phyloP scores from a whole-genome alignment of 2,329 filamentous ascomycete species.

The Alternaria consortialis region DNA sequence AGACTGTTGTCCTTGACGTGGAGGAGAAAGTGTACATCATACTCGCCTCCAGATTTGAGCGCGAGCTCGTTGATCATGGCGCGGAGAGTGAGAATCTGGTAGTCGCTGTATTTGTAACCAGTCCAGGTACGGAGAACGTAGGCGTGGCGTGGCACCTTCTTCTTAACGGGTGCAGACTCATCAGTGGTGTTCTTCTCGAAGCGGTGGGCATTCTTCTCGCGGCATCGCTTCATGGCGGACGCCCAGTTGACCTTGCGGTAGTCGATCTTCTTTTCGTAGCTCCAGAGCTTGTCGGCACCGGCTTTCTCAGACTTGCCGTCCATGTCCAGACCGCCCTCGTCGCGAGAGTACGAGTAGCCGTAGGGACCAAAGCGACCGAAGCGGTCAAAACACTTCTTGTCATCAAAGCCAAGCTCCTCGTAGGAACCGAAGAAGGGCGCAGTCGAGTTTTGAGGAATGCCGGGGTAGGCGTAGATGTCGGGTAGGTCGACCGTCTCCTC shows the following conservation, averaged over 20 bases:
- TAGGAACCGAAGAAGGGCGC: conserved; percentile 60
- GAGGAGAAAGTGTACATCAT: conserved; percentile 84
- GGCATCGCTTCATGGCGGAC: conserved; percentile 57
- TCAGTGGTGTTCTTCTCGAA: conserved; percentile 52
- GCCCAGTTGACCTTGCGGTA: conserved; percentile 61
- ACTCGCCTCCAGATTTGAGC: conserved; percentile 83
- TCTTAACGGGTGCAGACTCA: conserved; percentile 46
- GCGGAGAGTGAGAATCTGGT: conserved; percentile 82
- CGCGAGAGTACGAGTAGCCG: conserved; percentile 59
- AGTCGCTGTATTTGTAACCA: conserved; percentile 78
- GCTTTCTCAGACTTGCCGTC: conserved; percentile 54
- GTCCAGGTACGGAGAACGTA: conserved; percentile 87
- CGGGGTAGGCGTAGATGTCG: conserved; percentile 71
- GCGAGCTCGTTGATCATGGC: conserved; percentile 85
- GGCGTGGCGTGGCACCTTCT: conserved; percentile 71
- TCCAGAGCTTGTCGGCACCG: conserved; percentile 55
- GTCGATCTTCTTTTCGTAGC: conserved; percentile 62
- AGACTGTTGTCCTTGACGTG: conserved; percentile 81
- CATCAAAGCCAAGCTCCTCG: conserved; percentile 57
- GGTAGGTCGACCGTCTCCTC: conserved; percentile 66
- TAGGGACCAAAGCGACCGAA: conserved; percentile 61
- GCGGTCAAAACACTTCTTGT: conserved; percentile 61
- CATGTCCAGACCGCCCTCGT: conserved; percentile 60
- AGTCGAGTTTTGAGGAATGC: conserved; percentile 60
- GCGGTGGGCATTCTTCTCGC: conserved; percentile 59